These are phyloP conservation scores for Eucalyptus tenuipes DNA, from an alignment of 345 rosid species.

Conservation along the genomic window DNA sequence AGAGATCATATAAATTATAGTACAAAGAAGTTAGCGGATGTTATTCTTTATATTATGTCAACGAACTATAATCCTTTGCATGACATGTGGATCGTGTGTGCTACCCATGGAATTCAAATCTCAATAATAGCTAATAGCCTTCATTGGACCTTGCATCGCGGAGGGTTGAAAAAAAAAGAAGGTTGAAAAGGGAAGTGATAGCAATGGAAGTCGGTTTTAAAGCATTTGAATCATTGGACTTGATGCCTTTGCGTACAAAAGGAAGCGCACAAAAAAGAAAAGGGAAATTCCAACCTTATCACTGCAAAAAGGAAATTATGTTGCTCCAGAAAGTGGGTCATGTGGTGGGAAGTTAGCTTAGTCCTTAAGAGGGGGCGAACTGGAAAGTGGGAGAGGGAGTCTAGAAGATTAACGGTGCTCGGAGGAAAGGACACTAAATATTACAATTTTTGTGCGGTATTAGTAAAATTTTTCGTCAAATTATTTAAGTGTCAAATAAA, in stretches of 20 bases:
- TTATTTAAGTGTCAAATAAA: too few species aligned
- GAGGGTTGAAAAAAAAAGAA: not conserved
- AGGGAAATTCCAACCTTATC: not conserved
- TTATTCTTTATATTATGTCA: not conserved
- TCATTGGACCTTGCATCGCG: not conserved
- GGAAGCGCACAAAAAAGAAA: not conserved
- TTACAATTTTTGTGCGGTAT: too few species aligned
- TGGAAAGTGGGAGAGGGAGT: too few species aligned
- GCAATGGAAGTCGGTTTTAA: not conserved
- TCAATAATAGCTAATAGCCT: not conserved
- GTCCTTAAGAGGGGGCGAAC: not conserved
- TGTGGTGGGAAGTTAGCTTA: not conserved
- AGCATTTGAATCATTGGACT: not conserved
- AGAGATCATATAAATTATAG: not conserved
- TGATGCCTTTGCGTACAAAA: not conserved
- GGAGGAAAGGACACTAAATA: too few species aligned
- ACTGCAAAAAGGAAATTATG: not conserved
- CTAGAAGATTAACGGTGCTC: not conserved
- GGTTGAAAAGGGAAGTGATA: not conserved
- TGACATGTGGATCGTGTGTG: not conserved
- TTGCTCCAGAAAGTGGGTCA: not conserved
- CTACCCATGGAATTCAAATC: not conserved
- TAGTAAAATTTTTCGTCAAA: too few species aligned
- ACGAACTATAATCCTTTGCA: not conserved
- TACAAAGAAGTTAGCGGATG: not conserved